A percentile compares a stretch with the other conserved stretches of the same genome.
Conservation (phyloP, 2,329 filamentous ascomycete species). For the Phialophora verrucosa region DNA sequence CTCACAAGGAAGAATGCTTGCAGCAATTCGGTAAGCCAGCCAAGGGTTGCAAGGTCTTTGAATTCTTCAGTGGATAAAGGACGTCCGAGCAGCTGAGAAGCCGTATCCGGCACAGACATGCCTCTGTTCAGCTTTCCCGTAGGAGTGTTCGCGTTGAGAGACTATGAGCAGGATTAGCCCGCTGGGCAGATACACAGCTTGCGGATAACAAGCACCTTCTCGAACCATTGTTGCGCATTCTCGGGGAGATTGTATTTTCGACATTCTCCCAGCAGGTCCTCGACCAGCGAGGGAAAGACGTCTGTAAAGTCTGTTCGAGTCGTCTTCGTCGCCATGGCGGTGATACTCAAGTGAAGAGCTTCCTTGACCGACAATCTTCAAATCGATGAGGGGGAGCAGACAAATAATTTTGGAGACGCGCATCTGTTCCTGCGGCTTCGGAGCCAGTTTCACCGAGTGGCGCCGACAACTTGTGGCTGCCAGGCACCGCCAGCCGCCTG, state of each 20-base stretch:
- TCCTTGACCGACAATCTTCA: conserved; percentile 25
- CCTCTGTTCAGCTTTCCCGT: conserved; percentile 99
- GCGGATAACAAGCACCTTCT: conserved; percentile 63
- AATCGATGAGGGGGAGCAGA: conserved; percentile 11
- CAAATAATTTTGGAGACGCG: conserved; percentile 21
- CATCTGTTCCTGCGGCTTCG: conserved; percentile 9
- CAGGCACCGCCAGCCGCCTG: background rate
- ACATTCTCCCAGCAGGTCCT: conserved; percentile 79
- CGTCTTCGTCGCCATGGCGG: conserved; percentile 71
- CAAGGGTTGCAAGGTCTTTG: conserved; percentile 84
- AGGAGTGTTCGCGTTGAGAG: conserved; percentile 80
- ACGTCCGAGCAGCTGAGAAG: conserved; percentile 74
- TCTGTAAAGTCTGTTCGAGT: conserved; percentile 78
- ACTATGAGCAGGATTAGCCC: conserved; percentile 57
- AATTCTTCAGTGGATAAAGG: conserved; percentile 81
- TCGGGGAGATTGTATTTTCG: conserved; percentile 81
- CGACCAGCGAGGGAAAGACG: conserved; percentile 83
- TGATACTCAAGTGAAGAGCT: background rate
- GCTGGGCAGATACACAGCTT: background rate
- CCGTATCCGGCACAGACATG: conserved; percentile 95
- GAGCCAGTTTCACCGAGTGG: conserved; percentile 26
- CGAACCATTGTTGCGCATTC: conserved; percentile 83
- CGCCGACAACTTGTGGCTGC: conserved; percentile 16
- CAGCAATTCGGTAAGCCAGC: conserved; percentile 97
- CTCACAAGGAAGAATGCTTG: conserved; percentile 99